Base-by-base conservation (phyloP, 148 eudicot genomes). In the Rhododendron griersonianum region DNA sequence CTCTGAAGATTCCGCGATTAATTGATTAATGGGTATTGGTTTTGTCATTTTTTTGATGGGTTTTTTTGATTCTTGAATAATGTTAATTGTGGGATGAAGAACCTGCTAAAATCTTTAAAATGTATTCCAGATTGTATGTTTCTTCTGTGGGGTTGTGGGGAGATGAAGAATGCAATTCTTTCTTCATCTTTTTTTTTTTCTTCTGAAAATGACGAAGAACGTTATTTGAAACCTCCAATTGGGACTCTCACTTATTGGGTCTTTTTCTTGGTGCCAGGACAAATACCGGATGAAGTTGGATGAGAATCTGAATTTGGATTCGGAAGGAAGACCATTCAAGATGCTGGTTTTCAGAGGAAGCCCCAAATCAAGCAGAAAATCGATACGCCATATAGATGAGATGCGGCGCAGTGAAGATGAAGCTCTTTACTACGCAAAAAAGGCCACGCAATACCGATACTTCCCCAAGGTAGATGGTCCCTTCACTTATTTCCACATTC, bases 331-430 rank as follows among this genome's bases (percentile, higher is more conserved):
- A 78, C 92, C 88, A 74, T 91, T 91, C 81, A 88, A 87, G 71
- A 89, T 91, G 91, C 65, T 91, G 85, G 91, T 87, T 81, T 91
- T 91, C 89, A 86, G 92, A 61, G 92, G 92, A 35, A 89, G 91
- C 84, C 91, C 91, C 13, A 90, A 90, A 89, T 83, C 89, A 28
- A 89, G 87, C 73, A 73, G 90, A 55, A 89, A 89, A 84, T 74
- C 86, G 11, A 47, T 71, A n/a, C 85, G 84, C 35, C 75, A 51
- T 35, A 81, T 90, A 47, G 92, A 91, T 71, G 92, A 91, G 65
- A 81, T 87, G 81, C 69, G 88, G 61, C 88, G 81, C 1, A 85
- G 87, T 28, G 89, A 89, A 7, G 87, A 89, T 67, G 88, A 87
- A 39, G 85, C 44, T 63, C 71, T 81, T 2, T 48, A 21, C 69